A percentile compares a stretch with the other conserved stretches of the same genome.
These are phyloP conservation scores for Salix exigua DNA, from an alignment of 345 rosid genomes.

Conservation along the genomic window DNA sequence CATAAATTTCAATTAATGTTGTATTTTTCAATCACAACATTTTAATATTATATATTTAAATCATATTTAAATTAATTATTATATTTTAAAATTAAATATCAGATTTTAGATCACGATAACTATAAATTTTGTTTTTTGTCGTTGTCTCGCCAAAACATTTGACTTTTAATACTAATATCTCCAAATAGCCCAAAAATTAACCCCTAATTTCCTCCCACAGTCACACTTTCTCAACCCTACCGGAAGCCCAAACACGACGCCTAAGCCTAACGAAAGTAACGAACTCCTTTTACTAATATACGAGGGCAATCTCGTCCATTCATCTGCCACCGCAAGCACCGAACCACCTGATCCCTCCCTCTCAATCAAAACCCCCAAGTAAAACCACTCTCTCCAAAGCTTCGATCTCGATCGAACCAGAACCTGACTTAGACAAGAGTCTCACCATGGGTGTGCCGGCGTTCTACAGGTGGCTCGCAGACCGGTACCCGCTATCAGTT, in stretches of 20 bases:
- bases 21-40: too few species aligned
- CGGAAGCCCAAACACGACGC: not conserved
- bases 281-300: not conserved
- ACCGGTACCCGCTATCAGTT: constrained; percentile 81
- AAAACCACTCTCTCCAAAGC: not conserved
- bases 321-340: not conserved
- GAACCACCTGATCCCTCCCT: not conserved
- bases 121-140: too few species aligned
- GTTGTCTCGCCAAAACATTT: too few species aligned
- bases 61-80: too few species aligned
- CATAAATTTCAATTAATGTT: too few species aligned
- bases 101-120: too few species aligned
- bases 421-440: not conserved
- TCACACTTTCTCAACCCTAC: not conserved
- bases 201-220: not conserved
- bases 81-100: too few species aligned
- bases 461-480: constrained; percentile 92
- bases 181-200: too few species aligned
- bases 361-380: not conserved
- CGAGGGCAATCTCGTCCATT: constrained; percentile 15
- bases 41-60: too few species aligned
- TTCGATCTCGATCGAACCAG: constrained; percentile 1
- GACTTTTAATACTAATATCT: too few species aligned
- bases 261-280: not conserved
- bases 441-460: constrained; percentile 90